These are phyloP conservation scores for Aureobasidium sp. DNA, from an alignment of 2,329 filamentous ascomycete species.

Conservation along the genomic window DNA sequence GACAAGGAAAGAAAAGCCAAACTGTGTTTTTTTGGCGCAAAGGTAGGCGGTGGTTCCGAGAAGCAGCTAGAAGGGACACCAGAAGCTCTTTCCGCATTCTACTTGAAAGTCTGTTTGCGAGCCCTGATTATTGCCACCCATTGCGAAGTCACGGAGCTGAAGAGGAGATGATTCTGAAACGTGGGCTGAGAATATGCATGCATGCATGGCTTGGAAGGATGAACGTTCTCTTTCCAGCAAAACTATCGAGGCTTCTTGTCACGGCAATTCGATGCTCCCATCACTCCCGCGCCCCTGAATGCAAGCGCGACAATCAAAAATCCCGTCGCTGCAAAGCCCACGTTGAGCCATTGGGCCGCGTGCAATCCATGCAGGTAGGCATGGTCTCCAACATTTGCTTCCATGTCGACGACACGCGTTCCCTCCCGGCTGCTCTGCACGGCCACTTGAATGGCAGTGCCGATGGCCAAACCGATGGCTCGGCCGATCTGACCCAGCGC, in stretches of 20 bases:
- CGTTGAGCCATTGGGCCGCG: slow-evolving; percentile 35
- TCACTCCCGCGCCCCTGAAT: slow-evolving; percentile 27
- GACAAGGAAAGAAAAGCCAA: neutral
- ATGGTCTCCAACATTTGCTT: slow-evolving; percentile 17
- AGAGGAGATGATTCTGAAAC: neutral
- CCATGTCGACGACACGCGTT: slow-evolving; percentile 30
- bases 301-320: slow-evolving; percentile 29
- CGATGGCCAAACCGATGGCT: slow-evolving; percentile 58
- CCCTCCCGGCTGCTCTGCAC: slow-evolving; percentile 34
- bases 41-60: neutral
- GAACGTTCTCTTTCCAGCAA: neutral
- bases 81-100: neutral
- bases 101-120: neutral
- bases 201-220: neutral
- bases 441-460: slow-evolving; percentile 57
- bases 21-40: neutral
- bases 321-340: slow-evolving; percentile 31
- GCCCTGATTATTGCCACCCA: neutral
- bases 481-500: slow-evolving; percentile 59
- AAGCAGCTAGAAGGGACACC: neutral
- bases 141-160: neutral
- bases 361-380: slow-evolving; percentile 34
- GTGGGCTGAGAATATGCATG: neutral
- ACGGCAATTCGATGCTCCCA: slow-evolving; percentile 19
- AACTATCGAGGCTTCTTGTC: neutral